Base-by-base conservation (phyloP, 1,284 basidiomycete genomes). In the Erythrobasidium hasegawianum region DNA sequence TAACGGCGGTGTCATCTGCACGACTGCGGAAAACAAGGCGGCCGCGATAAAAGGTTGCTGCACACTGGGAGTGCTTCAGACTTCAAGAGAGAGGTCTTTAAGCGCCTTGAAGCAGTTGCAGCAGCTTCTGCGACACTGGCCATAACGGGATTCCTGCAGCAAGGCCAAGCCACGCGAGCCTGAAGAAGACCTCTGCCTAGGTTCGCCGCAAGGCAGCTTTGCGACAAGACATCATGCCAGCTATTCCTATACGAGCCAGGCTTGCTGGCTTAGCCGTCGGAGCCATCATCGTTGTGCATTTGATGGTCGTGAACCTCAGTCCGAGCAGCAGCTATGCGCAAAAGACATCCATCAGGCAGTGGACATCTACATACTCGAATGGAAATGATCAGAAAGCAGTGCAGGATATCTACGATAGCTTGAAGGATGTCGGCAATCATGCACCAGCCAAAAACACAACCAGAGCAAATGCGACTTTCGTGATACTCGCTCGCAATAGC, bases 401-500 rank as follows among this genome's bases (percentile, higher is more conserved):
- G 7, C 45, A 55, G 14, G 38, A 57, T 2, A 41, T 57, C 47
- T 45, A 58, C 38, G 47, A 58, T 20, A 52, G 18, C 26, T 33
- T 59, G 40, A 41, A 50, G 39, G 18, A 14, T n/a, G n/a, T n/a
- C n/a, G n/a, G n/a, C n/a, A n/a, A n/a, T 22, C 11, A 14, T 16
- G 39, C 43, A 41, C 38, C 57, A 49, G 38, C 18, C 40, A 50
- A 47, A 24, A 55, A 52, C 20, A 41, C 57, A 33, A 59, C 57
- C 26, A 87, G 83, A 74, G 90, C 89, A 5, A 92, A 91, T 75
- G 91, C 91, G 20, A 86, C 84, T 2, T 89, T 93, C 74, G 89
- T 93, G 43, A 83, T 93, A 65, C 83, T 95, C 79, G 89, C 89
- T 14, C 83, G 91, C 33, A 94, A 94, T 75, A 80, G 83, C 50